Percentiles rank a stretch among this genome's conserved stretches.
phyloP scores from a whole-genome alignment of 1,139 yeast genomes.

The Lodderomyces margitis region DNA sequence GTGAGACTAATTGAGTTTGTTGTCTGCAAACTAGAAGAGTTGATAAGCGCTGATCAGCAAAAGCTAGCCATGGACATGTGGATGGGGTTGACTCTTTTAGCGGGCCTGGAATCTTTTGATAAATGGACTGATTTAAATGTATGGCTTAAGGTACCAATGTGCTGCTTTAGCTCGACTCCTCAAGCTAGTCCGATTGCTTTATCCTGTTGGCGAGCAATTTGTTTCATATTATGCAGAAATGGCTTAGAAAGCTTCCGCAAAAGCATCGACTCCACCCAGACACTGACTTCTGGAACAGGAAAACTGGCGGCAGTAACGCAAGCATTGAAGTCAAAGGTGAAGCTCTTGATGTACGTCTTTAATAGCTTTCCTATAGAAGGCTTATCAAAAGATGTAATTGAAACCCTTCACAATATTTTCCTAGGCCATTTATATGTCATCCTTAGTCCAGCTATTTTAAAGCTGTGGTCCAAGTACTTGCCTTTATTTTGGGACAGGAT shows the following conservation, averaged over 20 bases:
- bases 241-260: slow-evolving; percentile 28
- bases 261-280: slow-evolving; percentile 19
- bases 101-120: slow-evolving; percentile 25
- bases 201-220: slow-evolving; percentile 38
- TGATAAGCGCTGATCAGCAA: slow-evolving; percentile 26
- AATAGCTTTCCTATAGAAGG: slow-evolving; percentile 19
- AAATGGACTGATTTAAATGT: slow-evolving; percentile 30
- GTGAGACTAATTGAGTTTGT: slow-evolving; percentile 25
- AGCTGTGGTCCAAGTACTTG: slow-evolving; percentile 24
- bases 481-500: slow-evolving; percentile 41
- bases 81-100: slow-evolving; percentile 37
- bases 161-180: slow-evolving; percentile 28
- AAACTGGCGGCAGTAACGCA: slow-evolving; percentile 18
- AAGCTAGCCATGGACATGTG: slow-evolving; percentile 44
- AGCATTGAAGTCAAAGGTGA: slow-evolving; percentile 27
- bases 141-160: slow-evolving; percentile 37
- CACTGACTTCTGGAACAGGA: slow-evolving; percentile 13
- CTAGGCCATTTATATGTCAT: slow-evolving; percentile 34
- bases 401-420: slow-evolving; percentile 30
- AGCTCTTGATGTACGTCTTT: slow-evolving; percentile 30
- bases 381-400: slow-evolving; percentile 27
- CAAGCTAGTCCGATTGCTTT: slow-evolving; percentile 30
- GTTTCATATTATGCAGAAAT: slow-evolving; percentile 34
- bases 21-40: slow-evolving; percentile 22
- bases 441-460: slow-evolving; percentile 23